Percentiles rank a stretch among this genome's conserved stretches.
Evolutionary conservation across 106 monocot genomes (phyloP).

Genomic region (Platanthera zijinensis): DNA sequence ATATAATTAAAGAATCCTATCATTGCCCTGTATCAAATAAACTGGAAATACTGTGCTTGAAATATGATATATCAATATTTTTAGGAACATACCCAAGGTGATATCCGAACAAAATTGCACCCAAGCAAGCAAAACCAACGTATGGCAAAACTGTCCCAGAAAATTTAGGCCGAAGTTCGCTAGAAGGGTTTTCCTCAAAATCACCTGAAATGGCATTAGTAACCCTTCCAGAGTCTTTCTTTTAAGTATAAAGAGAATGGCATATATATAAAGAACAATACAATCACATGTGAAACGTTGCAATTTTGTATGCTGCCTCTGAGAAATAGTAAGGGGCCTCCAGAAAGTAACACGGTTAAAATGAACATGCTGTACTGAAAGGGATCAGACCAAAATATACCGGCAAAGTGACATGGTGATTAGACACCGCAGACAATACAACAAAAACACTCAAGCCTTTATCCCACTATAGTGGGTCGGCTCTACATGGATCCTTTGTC

Average conservation of each 20-base stretch:
- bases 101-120: slow-evolving; percentile 93
- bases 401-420: too few relatives aligned
- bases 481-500: too few relatives aligned
- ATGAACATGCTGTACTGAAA: background rate
- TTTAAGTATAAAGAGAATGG: background rate
- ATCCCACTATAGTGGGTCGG: too few relatives aligned
- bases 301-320: background rate
- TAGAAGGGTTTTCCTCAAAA: slow-evolving; percentile 38
- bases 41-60: background rate
- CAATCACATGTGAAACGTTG: background rate
- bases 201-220: slow-evolving; percentile 37
- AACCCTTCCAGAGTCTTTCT: background rate
- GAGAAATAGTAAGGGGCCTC: background rate
- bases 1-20: background rate
- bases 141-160: slow-evolving; percentile 85
- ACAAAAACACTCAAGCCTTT: too few relatives aligned
- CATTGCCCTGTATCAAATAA: background rate
- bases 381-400: too few relatives aligned
- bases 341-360: background rate
- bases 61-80: background rate
- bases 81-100: slow-evolving; percentile 79
- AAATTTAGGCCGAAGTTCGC: slow-evolving; percentile 48
- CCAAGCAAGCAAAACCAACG: slow-evolving; percentile 92
- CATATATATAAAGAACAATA: background rate
- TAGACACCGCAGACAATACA: too few relatives aligned